Percentiles rank a stretch among this genome's conserved stretches.
Evolutionary conservation across 2,329 filamentous ascomycete species (phyloP).

Genomic region (Aspergillus quadricinctus): DNA sequence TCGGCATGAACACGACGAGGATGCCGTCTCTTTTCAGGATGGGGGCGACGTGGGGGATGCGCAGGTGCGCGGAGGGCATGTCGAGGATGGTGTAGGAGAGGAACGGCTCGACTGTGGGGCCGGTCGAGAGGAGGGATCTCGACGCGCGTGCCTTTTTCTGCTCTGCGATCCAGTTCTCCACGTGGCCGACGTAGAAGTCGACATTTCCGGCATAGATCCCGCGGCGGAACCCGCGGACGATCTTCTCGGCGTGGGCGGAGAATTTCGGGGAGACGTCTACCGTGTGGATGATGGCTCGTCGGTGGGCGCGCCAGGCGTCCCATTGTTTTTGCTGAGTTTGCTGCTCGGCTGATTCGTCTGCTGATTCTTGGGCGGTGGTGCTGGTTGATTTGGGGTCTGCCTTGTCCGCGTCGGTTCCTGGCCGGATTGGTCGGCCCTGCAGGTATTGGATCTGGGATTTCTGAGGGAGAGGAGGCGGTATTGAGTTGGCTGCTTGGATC

Average conservation of each 20-base stretch:
- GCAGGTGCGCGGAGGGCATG: constrained; percentile 59
- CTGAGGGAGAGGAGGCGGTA: constrained; percentile 43
- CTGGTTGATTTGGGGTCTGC: constrained; percentile 7
- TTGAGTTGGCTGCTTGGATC: constrained; percentile 67
- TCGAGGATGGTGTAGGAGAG: constrained; percentile 70
- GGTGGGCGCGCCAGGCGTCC: constrained; percentile 46
- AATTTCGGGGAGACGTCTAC: constrained; percentile 62
- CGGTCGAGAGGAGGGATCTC: constrained; percentile 15
- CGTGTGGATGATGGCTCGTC: constrained; percentile 69
- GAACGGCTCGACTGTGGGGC: constrained; percentile 51
- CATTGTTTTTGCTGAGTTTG: constrained; percentile 34
- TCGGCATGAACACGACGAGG: constrained; percentile 69
- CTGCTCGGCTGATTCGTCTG: background rate
- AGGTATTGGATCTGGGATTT: constrained; percentile 30
- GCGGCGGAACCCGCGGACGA: constrained; percentile 63
- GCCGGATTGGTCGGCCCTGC: constrained; percentile 18
- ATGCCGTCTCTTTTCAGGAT: constrained; percentile 61
- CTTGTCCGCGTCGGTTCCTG: constrained; percentile 19
- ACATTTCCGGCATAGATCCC: constrained; percentile 67
- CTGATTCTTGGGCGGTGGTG: background rate
- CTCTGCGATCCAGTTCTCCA: constrained; percentile 58
- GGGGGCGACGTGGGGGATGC: constrained; percentile 41
- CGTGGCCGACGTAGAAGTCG: constrained; percentile 68
- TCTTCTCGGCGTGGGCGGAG: constrained; percentile 59
- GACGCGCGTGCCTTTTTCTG: constrained; percentile 43